phyloP scores from a whole-genome alignment of 768 basidiomycete species.

The Psilocybe tampanensis region DNA sequence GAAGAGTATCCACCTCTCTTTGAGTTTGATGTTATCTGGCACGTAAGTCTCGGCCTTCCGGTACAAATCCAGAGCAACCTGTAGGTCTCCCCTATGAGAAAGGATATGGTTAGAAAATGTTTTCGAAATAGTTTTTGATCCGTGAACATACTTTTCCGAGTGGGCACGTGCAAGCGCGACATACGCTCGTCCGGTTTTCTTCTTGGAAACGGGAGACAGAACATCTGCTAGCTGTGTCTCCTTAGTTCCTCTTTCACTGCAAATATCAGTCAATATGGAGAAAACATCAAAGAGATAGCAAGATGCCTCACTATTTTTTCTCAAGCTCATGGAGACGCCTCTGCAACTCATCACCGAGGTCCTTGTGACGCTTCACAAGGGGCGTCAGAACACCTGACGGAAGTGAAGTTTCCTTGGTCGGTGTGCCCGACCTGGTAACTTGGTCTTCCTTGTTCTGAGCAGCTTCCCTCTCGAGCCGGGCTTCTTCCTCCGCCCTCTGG shows the following conservation, averaged over 20 bases:
- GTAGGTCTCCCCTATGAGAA: slow-evolving; percentile 67
- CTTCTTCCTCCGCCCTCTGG: slow-evolving; percentile 38
- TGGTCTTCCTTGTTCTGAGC: slow-evolving; percentile 26
- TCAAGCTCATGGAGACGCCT: slow-evolving; percentile 68
- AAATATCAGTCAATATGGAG: slow-evolving; percentile 7
- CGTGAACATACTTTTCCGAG: slow-evolving; percentile 69
- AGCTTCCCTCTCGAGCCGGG: slow-evolving; percentile 33
- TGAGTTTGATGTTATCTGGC: slow-evolving; percentile 83
- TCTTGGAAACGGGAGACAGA: slow-evolving; percentile 73
- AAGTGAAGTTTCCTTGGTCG: slow-evolving; percentile 38
- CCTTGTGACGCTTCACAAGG: slow-evolving; percentile 63
- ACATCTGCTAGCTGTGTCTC: slow-evolving; percentile 63
- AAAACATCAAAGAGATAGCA: slow-evolving; percentile 3
- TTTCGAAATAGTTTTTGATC: slow-evolving; percentile 1
- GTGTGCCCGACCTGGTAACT: slow-evolving; percentile 31
- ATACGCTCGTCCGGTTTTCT: slow-evolving; percentile 82
- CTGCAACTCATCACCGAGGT: slow-evolving; percentile 70
- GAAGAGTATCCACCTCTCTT: slow-evolving; percentile 86
- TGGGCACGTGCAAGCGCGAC: slow-evolving; percentile 82
- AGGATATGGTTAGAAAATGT: slow-evolving; percentile 3
- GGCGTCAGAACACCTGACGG: slow-evolving; percentile 61
- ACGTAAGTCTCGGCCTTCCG: slow-evolving; percentile 81
- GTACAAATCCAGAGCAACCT: slow-evolving; percentile 79
- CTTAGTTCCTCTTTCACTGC: slow-evolving; percentile 62
- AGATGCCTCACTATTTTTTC: slow-evolving; percentile 63